Evolutionary conservation across 768 basidiomycete genomes (phyloP).

Genomic region (Leccinum uliginosum): DNA sequence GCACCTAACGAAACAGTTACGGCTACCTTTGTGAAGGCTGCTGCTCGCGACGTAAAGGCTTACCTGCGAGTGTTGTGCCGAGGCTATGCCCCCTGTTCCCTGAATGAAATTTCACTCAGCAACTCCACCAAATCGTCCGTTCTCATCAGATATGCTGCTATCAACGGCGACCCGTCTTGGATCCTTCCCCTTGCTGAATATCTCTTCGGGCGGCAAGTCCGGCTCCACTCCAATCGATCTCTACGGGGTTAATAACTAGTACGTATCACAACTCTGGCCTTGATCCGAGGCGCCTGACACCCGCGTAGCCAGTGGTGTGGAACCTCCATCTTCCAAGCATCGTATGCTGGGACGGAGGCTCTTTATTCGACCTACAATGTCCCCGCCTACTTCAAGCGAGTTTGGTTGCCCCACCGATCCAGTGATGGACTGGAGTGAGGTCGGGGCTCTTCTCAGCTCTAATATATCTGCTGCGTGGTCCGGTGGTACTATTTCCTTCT

Average conservation of each 20-base stretch:
- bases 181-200: constrained; percentile 69
- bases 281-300: background rate
- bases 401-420: constrained; percentile 70
- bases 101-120: constrained; percentile 30
- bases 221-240: constrained; percentile 71
- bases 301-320: constrained; percentile 78
- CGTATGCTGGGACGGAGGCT: constrained; percentile 52
- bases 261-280: constrained; percentile 25
- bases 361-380: constrained; percentile 67
- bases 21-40: constrained; percentile 83
- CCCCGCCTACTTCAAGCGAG: constrained; percentile 86
- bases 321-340: constrained; percentile 47
- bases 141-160: constrained; percentile 83
- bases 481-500: constrained; percentile 85
- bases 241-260: constrained; percentile 88
- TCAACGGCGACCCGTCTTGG: constrained; percentile 66
- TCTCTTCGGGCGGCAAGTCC: constrained; percentile 50
- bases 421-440: constrained; percentile 74
- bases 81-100: background rate
- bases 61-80: constrained; percentile 58
- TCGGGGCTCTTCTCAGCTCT: constrained; percentile 62
- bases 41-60: constrained; percentile 81
- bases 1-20: constrained; percentile 51
- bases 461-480: constrained; percentile 80
- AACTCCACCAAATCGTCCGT: constrained; percentile 58